phyloP scores from a whole-genome alignment of 371 early-diverging fungal genomes.

The Lichtheimia corymbifera region DNA sequence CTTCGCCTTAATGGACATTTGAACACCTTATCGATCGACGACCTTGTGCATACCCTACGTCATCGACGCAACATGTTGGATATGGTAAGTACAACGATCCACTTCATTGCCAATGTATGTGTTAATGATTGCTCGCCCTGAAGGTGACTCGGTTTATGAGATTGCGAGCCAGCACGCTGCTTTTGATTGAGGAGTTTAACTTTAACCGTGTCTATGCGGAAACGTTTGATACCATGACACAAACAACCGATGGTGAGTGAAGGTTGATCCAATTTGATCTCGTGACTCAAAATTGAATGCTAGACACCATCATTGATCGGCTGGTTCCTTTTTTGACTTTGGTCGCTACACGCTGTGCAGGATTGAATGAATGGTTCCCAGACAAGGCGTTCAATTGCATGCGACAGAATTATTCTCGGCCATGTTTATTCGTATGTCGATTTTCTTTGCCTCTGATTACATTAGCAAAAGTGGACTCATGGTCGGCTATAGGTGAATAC shows the following conservation, averaged over 20 bases:
- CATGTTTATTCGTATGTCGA: neutral
- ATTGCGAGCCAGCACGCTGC: too few species aligned
- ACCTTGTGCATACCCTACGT: neutral
- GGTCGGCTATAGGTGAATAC: conserved; percentile 28
- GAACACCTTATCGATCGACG: neutral
- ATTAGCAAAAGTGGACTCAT: neutral
- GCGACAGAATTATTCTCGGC: neutral
- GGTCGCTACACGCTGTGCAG: neutral
- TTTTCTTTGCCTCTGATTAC: neutral
- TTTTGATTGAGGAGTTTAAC: neutral
- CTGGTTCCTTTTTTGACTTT: too few species aligned
- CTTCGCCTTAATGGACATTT: neutral
- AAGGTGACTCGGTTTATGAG: too few species aligned
- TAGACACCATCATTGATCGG: too few species aligned
- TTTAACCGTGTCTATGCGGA: neutral
- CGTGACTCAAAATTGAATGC: neutral
- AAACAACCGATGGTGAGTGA: neutral
- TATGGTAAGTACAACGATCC: neutral
- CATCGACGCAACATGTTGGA: neutral
- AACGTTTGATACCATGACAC: neutral
- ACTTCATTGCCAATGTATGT: too few species aligned
- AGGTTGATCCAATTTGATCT: neutral
- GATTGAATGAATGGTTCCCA: conserved; percentile 3
- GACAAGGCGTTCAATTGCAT: neutral
- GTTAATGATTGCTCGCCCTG: neutral